Evolutionary conservation across 2,329 filamentous ascomycete genomes (phyloP).

Genomic region (Fusarium sulawesiense): DNA sequence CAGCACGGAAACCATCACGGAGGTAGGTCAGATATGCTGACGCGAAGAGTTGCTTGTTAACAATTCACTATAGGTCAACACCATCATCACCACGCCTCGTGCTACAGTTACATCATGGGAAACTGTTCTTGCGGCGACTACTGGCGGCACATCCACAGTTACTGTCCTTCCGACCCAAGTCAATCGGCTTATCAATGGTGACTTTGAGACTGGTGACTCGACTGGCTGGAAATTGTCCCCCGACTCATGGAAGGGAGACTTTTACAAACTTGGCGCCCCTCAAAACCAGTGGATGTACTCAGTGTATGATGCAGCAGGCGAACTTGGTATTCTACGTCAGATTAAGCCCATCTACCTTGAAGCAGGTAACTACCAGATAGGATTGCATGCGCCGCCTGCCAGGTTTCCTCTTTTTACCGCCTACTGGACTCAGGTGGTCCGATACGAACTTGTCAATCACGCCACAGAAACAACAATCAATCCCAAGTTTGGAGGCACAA

Average conservation of each 20-base stretch:
- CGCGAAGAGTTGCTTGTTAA: background rate
- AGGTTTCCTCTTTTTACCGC: background rate
- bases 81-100: background rate
- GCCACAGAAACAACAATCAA: background rate
- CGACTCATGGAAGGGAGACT: background rate
- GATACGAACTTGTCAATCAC: background rate
- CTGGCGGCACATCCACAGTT: background rate
- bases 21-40: background rate
- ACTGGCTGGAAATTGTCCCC: background rate
- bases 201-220: background rate
- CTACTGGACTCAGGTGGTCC: background rate
- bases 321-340: background rate
- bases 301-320: background rate
- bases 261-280: too few relatives aligned
- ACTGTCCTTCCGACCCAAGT: background rate
- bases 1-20: background rate
- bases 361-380: background rate
- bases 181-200: background rate
- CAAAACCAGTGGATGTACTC: background rate
- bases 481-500: background rate
- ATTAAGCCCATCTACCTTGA: background rate
- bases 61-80: background rate
- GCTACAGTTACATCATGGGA: background rate
- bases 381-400: background rate
- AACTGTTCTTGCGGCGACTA: background rate